These are phyloP conservation scores for Zhuliangozyma parablackwelliae DNA, from an alignment of 1,139 yeast genomes.

Conservation along the genomic window DNA sequence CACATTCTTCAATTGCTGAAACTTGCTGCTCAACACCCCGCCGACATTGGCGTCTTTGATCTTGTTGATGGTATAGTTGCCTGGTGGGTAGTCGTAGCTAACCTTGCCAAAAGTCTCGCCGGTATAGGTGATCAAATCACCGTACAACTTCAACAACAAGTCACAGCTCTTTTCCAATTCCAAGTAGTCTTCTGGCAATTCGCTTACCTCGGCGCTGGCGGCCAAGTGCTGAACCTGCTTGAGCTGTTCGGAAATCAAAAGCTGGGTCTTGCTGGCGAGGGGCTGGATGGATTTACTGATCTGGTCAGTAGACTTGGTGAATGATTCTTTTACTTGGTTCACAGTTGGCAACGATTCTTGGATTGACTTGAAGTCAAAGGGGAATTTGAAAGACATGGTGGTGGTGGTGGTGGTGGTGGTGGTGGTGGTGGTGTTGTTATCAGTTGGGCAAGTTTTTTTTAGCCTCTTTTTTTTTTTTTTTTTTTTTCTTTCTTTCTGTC, in stretches of 20 bases:
- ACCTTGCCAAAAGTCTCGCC: constrained; percentile 58
- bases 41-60: constrained; percentile 61
- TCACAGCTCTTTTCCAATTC: constrained; percentile 65
- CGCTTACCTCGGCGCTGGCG: constrained; percentile 40
- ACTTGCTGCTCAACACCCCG: constrained; percentile 49
- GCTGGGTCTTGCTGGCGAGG: constrained; percentile 38
- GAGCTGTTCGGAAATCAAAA: constrained; percentile 35
- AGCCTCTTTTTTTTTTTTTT: too few species aligned
- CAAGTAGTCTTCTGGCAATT: constrained; percentile 69
- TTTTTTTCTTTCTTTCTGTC: too few species aligned
- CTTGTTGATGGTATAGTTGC: constrained; percentile 42
- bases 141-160: constrained; percentile 54
- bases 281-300: constrained; percentile 42
- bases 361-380: constrained; percentile 43
- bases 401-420: neutral
- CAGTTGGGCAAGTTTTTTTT: too few species aligned
- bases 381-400: constrained; percentile 50
- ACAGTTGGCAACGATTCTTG: constrained; percentile 44
- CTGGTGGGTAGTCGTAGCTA: constrained; percentile 74
- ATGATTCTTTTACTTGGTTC: constrained; percentile 34
- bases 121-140: constrained; percentile 55
- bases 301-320: constrained; percentile 38
- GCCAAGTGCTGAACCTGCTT: constrained; percentile 45
- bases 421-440: too few species aligned
- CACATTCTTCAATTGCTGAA: constrained; percentile 56